Base-by-base conservation (phyloP, 2,329 filamentous ascomycete genomes). In the Cryoendolithus antarcticus region DNA sequence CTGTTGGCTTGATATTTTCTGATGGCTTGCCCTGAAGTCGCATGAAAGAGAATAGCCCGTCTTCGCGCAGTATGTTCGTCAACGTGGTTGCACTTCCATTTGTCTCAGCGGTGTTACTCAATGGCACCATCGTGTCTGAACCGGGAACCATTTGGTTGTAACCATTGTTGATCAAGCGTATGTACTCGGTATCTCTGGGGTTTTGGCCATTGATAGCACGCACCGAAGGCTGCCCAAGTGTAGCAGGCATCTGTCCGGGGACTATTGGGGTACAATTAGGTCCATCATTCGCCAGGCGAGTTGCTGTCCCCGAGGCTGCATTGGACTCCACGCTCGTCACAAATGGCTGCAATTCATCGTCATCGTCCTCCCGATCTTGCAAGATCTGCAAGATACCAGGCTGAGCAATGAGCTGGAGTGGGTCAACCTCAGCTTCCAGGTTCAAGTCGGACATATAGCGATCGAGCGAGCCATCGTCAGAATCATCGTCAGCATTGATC, bases 371-470 rank as follows among this genome's bases (percentile, higher is more conserved):
- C 2, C 50, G 39, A 4, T 47, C 43, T 12, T 63, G 59, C 3
- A 74, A 50, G 10, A 72, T 57, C 12, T 61, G 59, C n/a, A 74
- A 48, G 0, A 66, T 65, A 3, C 64, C 58, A 2, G 57, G 60
- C 47, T 72, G 73, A 65, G 67, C 72, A 3, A 64, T 57, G 15
- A 69, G 49, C 24, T 64, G 60, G 3, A 65, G 52, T 3, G 61
- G 51, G 6, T 4, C 21, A 7, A 10, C 4, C 12, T 6, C 29
- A 5, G 58, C 55, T 1, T 53, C 47, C 4, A 55, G 37, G 3
- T 44, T 49, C 1, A 66, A 30, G 12, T 58, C 56, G 6, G 44
- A 45, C 6, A 71, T 48, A 27, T 62, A 53, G 27, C 60, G 49
- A 21, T 47, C 52, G 3, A 64, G 39, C 0, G 58, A 55, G 4